These are phyloP conservation scores for Leccinum pachyderme DNA, from an alignment of 1,284 basidiomycete genomes.

Conservation along the genomic window DNA sequence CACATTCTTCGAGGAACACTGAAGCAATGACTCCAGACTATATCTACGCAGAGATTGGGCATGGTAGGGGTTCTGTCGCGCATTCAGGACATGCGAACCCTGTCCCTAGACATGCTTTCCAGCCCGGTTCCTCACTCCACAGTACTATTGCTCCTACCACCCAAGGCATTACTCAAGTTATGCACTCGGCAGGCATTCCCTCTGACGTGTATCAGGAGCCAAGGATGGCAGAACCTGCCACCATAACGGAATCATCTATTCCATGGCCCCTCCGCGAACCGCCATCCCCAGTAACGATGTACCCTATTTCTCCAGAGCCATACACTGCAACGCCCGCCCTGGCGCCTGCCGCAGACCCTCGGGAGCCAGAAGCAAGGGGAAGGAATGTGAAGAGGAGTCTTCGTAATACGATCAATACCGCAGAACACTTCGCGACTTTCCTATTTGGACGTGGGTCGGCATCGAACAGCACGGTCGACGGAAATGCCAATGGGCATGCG, in stretches of 20 bases:
- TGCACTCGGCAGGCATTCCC: slow-evolving; percentile 35
- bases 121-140: slow-evolving; percentile 19
- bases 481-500: slow-evolving; percentile 22
- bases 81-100: slow-evolving; percentile 18
- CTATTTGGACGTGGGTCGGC: slow-evolving; percentile 49
- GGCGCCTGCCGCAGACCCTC: slow-evolving; percentile 27
- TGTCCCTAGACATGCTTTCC: slow-evolving; percentile 22
- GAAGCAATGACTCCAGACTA: slow-evolving; percentile 71
- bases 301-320: slow-evolving; percentile 32
- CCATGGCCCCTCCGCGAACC: slow-evolving; percentile 29
- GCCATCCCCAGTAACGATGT: slow-evolving; percentile 25
- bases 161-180: slow-evolving; percentile 37
- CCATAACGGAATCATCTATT: slow-evolving; percentile 16
- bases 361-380: slow-evolving; percentile 43
- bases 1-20: slow-evolving; percentile 42
- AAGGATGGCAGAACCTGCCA: slow-evolving; percentile 10
- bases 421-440: slow-evolving; percentile 67
- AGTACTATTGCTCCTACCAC: slow-evolving; percentile 19
- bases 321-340: slow-evolving; percentile 45
- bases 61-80: slow-evolving; percentile 55
- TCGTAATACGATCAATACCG: slow-evolving; percentile 61
- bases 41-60: slow-evolving; percentile 73
- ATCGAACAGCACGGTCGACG: slow-evolving; percentile 23
- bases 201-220: slow-evolving; percentile 24
- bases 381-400: slow-evolving; percentile 62